These are phyloP conservation scores for Paecilomyces sp. DNA, from an alignment of 2,329 filamentous ascomycete genomes.

Conservation along the genomic window DNA sequence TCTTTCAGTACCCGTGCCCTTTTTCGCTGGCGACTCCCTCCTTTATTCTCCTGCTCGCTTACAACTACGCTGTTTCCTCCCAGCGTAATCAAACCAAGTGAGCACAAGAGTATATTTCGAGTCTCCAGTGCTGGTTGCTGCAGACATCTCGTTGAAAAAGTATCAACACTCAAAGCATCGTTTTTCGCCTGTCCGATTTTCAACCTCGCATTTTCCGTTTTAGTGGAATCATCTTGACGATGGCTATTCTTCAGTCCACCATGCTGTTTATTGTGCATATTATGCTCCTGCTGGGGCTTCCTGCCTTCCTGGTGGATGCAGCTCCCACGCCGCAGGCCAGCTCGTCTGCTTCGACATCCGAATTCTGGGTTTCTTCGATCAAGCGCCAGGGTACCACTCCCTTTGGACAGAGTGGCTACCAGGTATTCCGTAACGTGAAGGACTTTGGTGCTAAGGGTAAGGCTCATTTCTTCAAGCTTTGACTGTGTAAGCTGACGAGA, in stretches of 20 bases:
- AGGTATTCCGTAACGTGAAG: slow-evolving; percentile 70
- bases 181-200: neutral
- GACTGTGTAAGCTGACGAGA: slow-evolving; percentile 9
- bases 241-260: neutral
- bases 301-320: slow-evolving; percentile 22
- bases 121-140: neutral
- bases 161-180: neutral
- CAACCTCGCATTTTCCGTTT: neutral
- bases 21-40: neutral
- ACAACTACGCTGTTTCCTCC: neutral
- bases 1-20: neutral
- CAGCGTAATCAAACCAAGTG: neutral
- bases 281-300: slow-evolving; percentile 22
- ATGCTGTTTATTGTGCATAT: slow-evolving; percentile 18
- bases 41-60: neutral
- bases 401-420: slow-evolving; percentile 56
- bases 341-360: slow-evolving; percentile 24
- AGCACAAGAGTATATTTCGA: neutral
- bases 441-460: slow-evolving; percentile 67
- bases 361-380: slow-evolving; percentile 68
- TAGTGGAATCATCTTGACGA: neutral
- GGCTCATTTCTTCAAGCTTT: slow-evolving; percentile 21
- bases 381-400: slow-evolving; percentile 61
- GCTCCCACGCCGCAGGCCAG: slow-evolving; percentile 18
- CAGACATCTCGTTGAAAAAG: neutral